Evolutionary conservation across 2,329 filamentous ascomycete species (phyloP).

Genomic region (Scytalidium lignicola): DNA sequence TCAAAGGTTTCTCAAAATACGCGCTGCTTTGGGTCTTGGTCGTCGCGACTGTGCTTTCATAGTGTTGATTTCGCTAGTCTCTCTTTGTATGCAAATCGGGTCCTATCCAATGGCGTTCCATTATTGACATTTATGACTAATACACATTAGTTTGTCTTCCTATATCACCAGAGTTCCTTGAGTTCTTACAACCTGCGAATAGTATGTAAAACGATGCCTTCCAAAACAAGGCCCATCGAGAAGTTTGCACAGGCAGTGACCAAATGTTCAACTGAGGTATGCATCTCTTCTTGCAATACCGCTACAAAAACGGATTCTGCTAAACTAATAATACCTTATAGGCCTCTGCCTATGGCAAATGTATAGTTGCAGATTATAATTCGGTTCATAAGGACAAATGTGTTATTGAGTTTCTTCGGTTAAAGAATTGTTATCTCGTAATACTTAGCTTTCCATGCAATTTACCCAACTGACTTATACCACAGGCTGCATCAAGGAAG

Average conservation of each 20-base stretch:
- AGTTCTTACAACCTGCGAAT: no score
- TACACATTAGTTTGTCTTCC: neutral
- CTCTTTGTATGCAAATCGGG: neutral
- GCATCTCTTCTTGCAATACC: slow-evolving; percentile 10
- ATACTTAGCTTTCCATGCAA: slow-evolving; percentile 2
- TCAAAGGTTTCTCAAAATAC: neutral
- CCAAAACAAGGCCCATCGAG: slow-evolving; percentile 55
- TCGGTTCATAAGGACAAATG: slow-evolving; percentile 90
- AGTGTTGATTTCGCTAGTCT: neutral
- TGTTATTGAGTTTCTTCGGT: slow-evolving; percentile 70
- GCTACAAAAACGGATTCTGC: neutral
- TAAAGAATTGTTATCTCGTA: slow-evolving; percentile 88
- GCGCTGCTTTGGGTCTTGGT: neutral
- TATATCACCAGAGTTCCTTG: neutral
- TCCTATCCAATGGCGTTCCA: neutral
- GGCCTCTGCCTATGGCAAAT: slow-evolving; percentile 86
- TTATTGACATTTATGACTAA: neutral
- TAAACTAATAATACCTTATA: slow-evolving; percentile 33
- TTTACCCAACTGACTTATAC: slow-evolving; percentile 9
- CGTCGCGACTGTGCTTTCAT: neutral
- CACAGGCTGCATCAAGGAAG: slow-evolving; percentile 48
- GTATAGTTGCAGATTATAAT: slow-evolving; percentile 85
- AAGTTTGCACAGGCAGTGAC: slow-evolving; percentile 61
- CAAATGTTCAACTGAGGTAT: slow-evolving; percentile 62
- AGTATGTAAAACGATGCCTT: no score